Evolutionary conservation across 768 basidiomycete genomes (phyloP), one percentile per base, ranked within the genome.

Genomic region (Auricularia auricula-judae): DNA sequence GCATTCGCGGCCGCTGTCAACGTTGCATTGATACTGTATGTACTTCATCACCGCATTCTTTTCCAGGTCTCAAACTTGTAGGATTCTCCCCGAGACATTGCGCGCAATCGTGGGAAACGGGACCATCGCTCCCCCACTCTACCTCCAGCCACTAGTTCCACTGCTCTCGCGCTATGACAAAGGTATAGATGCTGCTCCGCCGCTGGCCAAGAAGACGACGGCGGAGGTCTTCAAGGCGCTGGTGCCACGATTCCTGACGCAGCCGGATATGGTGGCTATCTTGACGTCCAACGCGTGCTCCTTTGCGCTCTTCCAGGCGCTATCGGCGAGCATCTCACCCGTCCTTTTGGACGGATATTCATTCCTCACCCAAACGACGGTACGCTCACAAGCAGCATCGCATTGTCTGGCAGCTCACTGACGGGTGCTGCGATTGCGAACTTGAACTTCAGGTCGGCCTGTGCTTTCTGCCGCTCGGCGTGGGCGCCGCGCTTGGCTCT

Each of bases 381-480:
- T 59, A 7, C 11, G 56, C 23, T 10, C 16, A n/a, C 29, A 16
- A 44, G 11, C 43, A 10, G 10, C 43, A 11, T 11, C 43, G 18
- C 43, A 18, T 56, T 56, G 29, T 29, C 29, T 29, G 29, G 29
- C 29, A 29, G 29, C 29, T 56, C 54, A 14, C 54, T 12, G 8
- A 56, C 54, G 11, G 16, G 23, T 18, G 29, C 14, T 56, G 29
- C 10, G 29, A 29, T 29, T 29, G 29, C 29, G 29, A 29, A 29
- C n/a, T 18, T 10, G 7, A 54, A 29, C 29, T 4, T 3, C 79
- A 82, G 29, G 79, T 89, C 36, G 92, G 92, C 2, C 74, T 94
- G 3, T 92, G 88, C 72, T 94, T 86, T 76, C 75, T 93, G 63
- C 83, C 85, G 1, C 81, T 87, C 62, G 93, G 91, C 1, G 81